Conservation (phyloP, 2,329 filamentous ascomycete genomes). For the Aspergillus hortae region DNA sequence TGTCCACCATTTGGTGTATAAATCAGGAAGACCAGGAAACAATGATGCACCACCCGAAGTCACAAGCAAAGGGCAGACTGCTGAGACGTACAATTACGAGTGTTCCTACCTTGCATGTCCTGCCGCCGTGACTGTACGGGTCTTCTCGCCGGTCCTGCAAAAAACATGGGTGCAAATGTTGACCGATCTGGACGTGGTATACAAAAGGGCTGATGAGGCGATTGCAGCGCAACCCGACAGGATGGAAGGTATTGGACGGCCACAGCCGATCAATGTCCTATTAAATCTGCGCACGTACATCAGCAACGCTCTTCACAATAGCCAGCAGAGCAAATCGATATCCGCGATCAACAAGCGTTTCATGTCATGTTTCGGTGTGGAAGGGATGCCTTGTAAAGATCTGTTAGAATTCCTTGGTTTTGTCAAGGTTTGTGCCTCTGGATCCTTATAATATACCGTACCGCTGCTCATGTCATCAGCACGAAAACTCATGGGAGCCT, state of each 20-base stretch:
- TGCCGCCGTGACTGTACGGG: slow-evolving; percentile 49
- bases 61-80: slow-evolving; percentile 30
- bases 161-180: slow-evolving; percentile 49
- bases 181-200: slow-evolving; percentile 51
- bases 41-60: slow-evolving; percentile 18
- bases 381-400: slow-evolving; percentile 51
- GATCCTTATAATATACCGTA: background rate
- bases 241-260: slow-evolving; percentile 50
- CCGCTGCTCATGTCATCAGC: slow-evolving; percentile 17
- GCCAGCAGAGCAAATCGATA: slow-evolving; percentile 52
- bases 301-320: slow-evolving; percentile 52
- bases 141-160: slow-evolving; percentile 52
- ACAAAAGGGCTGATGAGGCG: slow-evolving; percentile 51
- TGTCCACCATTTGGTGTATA: slow-evolving; percentile 60
- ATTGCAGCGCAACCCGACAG: slow-evolving; percentile 52
- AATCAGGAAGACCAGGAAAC: slow-evolving; percentile 30
- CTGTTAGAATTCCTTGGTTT: slow-evolving; percentile 60
- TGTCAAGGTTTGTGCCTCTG: slow-evolving; percentile 37
- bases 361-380: slow-evolving; percentile 58
- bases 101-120: slow-evolving; percentile 60
- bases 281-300: slow-evolving; percentile 59
- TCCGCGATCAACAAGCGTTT: slow-evolving; percentile 62
- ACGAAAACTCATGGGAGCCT: slow-evolving; percentile 42
- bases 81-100: slow-evolving; percentile 51
- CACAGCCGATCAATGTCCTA: slow-evolving; percentile 53